phyloP scores from a whole-genome alignment of 2,329 filamentous ascomycete genomes.

The Westerdykella sp. region DNA sequence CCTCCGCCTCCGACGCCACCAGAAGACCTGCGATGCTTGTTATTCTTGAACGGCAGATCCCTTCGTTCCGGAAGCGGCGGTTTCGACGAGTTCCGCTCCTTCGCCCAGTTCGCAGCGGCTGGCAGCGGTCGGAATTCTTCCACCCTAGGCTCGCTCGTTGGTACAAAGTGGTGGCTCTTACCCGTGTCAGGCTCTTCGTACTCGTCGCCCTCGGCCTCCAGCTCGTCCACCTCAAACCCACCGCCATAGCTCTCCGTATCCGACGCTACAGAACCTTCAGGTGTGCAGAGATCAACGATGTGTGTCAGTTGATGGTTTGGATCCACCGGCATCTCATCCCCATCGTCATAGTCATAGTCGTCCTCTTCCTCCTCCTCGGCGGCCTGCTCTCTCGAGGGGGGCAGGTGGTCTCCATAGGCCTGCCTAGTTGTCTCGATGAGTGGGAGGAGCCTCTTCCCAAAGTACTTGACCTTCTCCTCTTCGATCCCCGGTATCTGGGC shows the following conservation, averaged over 20 bases:
- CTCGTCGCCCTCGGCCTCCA: constrained; percentile 19
- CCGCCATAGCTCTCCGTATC: constrained; percentile 6
- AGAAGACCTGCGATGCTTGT: constrained; percentile 3
- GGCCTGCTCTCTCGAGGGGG: constrained; percentile 10
- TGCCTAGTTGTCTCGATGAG: constrained; percentile 44
- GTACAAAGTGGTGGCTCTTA: constrained; percentile 27
- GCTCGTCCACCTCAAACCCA: constrained; percentile 11
- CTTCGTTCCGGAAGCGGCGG: constrained; percentile 1
- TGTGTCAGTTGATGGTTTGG: constrained; percentile 42
- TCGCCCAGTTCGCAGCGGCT: background rate
- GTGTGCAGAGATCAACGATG: constrained; percentile 42
- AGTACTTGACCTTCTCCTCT: constrained; percentile 53
- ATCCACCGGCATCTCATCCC: constrained; percentile 40
- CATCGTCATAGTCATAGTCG: constrained; percentile 36
- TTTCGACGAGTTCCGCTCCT: background rate
- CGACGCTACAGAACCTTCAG: constrained; percentile 12
- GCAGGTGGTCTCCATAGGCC: constrained; percentile 15
- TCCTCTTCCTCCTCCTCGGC: constrained; percentile 24
- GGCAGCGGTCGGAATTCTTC: constrained; percentile 21
- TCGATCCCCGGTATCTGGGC: constrained; percentile 57
- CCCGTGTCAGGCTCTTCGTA: constrained; percentile 15
- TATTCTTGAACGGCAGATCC: background rate
- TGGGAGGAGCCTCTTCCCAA: constrained; percentile 56
- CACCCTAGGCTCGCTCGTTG: constrained; percentile 19
- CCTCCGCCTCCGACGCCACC: background rate